These are phyloP conservation scores for Leccinum truebloodii DNA, from an alignment of 768 basidiomycete genomes.

Conservation along the genomic window DNA sequence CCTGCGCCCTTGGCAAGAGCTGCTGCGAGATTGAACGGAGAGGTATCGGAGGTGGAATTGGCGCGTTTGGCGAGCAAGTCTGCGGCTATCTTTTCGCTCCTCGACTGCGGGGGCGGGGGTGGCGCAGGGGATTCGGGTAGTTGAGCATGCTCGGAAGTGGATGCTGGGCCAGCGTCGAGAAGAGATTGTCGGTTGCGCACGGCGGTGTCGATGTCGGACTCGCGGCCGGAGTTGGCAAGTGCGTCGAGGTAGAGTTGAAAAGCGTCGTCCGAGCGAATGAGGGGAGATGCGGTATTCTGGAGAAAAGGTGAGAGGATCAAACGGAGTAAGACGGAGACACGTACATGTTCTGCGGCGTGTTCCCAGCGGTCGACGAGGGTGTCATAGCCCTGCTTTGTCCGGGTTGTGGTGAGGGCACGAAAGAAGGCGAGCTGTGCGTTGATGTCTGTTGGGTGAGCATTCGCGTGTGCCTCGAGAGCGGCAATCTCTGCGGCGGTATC, in stretches of 20 bases:
- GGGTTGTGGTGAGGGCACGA: conserved; percentile 64
- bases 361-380: conserved; percentile 81
- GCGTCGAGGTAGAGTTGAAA: conserved; percentile 77
- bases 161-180: conserved; percentile 41
- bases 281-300: conserved; percentile 68
- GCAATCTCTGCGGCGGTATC: conserved; percentile 68
- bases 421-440: conserved; percentile 69
- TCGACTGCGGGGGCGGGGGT: conserved; percentile 24
- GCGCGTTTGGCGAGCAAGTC: conserved; percentile 37
- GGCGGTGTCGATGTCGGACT: conserved; percentile 59
- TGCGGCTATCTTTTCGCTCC: conserved; percentile 46
- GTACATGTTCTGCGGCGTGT: conserved; percentile 77
- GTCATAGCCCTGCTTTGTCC: conserved; percentile 60
- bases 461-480: conserved; percentile 76
- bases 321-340: conserved; percentile 31
- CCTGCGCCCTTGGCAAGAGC: conserved; percentile 45
- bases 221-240: conserved; percentile 58
- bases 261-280: conserved; percentile 67
- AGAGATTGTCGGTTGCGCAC: conserved; percentile 70
- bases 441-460: conserved; percentile 69
- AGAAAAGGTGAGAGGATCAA: conserved; percentile 6
- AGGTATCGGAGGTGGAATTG: conserved; percentile 5
- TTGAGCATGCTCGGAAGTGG: conserved; percentile 8
- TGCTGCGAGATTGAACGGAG: conserved; percentile 38
- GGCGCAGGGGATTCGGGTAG: conserved; percentile 9